Evolutionary conservation across 306 rosid genomes (phyloP), one percentile per base, ranked within the genome.

Genomic region (Lagenaria siceraria): DNA sequence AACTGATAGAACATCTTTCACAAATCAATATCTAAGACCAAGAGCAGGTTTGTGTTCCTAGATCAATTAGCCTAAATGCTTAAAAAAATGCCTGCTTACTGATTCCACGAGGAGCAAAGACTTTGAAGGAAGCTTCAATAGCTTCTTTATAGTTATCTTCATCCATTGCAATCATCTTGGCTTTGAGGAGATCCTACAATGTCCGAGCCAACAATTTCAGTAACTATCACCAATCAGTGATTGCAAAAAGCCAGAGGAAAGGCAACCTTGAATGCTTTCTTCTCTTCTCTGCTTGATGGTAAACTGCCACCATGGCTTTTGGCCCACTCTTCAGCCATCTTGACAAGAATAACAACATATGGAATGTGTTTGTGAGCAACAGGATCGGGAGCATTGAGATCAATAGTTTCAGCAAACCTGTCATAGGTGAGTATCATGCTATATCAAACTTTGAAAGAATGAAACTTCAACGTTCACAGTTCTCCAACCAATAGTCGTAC

Each of bases 111-210:
- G 92, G 83, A 77, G 97, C 88, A 81, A 89, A 95, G 80, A 95
- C 93, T 90, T 95, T 95, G 87, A 92, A 95, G 63, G 99, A 90
- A 78, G 93, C 87, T 43, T 95, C 97, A 78, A 88, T 88, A 73
- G 97, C 99, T 85, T 95, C 99, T 89, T 58, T 92, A 80, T 95
- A 95, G 83, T 95, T 95, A 83, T 92, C 99, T 84, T 90, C 99
- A 85, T 95, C 99, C 74, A 58, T 79, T 35, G 92, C 90, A 81
- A 85, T 76, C 92, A 78, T 92, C 86, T 87, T 78, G 36, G 91
- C 86, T 87, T 89, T 92, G 72, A 95, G 86, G 84, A 89, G 86
- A 22, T 95, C 99, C 99, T 95, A 82, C 72, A 56, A 78, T 48
- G 83, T 82, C 72, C 82, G 76, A 76, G 68, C 62, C 48, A 86